Evolutionary conservation across 805 yeast species (phyloP), one percentile per base, ranked within the genome.

Genomic region (Kodamaea neixiangensis): DNA sequence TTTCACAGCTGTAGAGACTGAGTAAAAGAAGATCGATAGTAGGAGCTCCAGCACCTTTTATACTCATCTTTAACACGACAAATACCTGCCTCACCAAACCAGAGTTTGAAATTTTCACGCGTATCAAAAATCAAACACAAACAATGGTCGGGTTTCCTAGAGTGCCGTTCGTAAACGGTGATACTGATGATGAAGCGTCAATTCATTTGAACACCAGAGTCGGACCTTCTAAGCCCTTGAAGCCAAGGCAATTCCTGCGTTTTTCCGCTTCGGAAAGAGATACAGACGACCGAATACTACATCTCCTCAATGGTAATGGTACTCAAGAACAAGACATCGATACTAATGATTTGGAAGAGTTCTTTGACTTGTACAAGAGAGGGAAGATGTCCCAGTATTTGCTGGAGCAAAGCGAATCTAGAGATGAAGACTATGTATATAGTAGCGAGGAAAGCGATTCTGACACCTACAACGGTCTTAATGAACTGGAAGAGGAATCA

Each of bases 171-270:
- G 58, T 71, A 2, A 60, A 64, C 31, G 77, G 76, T 1, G 76
- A 70, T 44, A 69, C 75, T 1, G 77, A 72, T 48, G 77, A 74
- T 34, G 76, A 72, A 39, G 71, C 69, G 0, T 73, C 78, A 18
- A 68, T 73, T 34, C 78, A 74, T 56, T 57, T 72, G 21, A 62
- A 69, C 51, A 61, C 66, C 33, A 61, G 58, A 7, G 69, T 74
- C 3, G 77, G 77, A 1, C 75, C 73, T 1, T 65, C 77, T 1
- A 57, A 58, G 11, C 78, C 78, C 1, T 56, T 73, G 17, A 58
- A 60, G 10, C 45, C 34, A 15, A 15, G 20, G 21, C 21, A 11
- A 10, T 37, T 37, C n/a, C 21, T 14, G 21, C 17, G n/a, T 7
- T 25, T 7, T 11, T 17, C 56, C 35, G 50, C 17, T 55, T 50